These are phyloP conservation scores for Somion occarium DNA, from an alignment of 1,284 basidiomycete species.

Conservation along the genomic window DNA sequence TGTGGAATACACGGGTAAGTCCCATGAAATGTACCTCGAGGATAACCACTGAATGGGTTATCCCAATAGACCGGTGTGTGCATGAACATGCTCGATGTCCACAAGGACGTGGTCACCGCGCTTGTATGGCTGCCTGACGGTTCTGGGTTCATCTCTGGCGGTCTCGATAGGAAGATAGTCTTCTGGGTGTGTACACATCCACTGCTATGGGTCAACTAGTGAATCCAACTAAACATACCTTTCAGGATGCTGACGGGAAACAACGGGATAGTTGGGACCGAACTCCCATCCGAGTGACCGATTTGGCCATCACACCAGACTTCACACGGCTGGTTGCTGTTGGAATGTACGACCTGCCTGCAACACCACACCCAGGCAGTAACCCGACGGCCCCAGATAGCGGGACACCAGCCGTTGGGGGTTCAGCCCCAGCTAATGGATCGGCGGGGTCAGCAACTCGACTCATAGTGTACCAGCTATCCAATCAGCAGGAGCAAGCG, in stretches of 20 bases:
- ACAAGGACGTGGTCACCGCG: conserved; percentile 83
- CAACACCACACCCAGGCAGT: conserved; percentile 26
- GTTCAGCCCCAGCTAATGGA: conserved; percentile 29
- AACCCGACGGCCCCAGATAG: conserved; percentile 26
- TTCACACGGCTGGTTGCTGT: conserved; percentile 79
- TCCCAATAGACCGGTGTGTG: conserved; percentile 61
- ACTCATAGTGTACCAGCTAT: conserved; percentile 74
- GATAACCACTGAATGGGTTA: neutral
- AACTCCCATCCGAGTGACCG: conserved; percentile 82
- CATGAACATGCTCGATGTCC: conserved; percentile 61
- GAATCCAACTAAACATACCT: conserved; percentile 3
- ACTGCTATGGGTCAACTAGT: conserved; percentile 1
- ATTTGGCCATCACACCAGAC: conserved; percentile 86
- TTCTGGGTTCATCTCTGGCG: conserved; percentile 86
- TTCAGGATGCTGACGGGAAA: conserved; percentile 71
- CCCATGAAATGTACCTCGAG: neutral
- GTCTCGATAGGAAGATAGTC: conserved; percentile 84
- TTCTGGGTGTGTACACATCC: conserved; percentile 64
- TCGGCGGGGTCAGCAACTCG: conserved; percentile 48
- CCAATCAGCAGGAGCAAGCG: conserved; percentile 58
- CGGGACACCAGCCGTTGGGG: conserved; percentile 32
- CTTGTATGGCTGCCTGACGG: conserved; percentile 88
- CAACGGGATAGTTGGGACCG: conserved; percentile 65
- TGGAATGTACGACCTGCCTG: conserved; percentile 52
- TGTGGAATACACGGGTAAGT: conserved; percentile 84